These are phyloP conservation scores for Phytophthora pistaciae DNA, from an alignment of 352 stramenopile species.

Conservation along the genomic window DNA sequence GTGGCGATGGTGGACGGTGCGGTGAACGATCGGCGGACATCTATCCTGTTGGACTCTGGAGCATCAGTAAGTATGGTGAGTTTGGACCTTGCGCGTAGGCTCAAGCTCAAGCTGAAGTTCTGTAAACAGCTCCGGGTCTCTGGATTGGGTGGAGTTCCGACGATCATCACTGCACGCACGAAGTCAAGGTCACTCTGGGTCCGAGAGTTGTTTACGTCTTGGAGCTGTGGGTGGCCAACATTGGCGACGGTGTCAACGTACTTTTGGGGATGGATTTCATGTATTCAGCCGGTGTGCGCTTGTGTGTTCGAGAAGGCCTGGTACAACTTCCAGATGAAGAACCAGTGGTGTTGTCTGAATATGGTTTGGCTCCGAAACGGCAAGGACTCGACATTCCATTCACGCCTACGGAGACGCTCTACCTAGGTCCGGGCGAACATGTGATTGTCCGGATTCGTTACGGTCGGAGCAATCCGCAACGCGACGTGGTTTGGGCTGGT, in stretches of 20 bases:
- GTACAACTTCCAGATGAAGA: background rate
- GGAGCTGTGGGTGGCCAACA: background rate
- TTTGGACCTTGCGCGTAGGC: constrained; percentile 15
- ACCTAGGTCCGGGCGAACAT: background rate
- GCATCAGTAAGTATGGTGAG: constrained; percentile 6
- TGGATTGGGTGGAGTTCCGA: constrained; percentile 4
- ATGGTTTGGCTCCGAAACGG: background rate
- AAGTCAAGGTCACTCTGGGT: constrained; percentile 10
- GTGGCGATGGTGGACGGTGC: background rate
- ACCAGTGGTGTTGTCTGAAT: background rate
- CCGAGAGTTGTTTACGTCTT: background rate
- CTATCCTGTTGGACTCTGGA: constrained; percentile 5
- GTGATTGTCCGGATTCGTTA: background rate
- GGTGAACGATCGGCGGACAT: background rate
- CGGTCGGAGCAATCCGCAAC: background rate
- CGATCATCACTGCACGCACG: constrained; percentile 1
- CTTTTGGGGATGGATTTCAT: background rate
- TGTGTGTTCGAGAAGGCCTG: background rate
- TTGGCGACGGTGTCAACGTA: background rate
- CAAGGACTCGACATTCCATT: background rate
- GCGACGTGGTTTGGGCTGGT: background rate
- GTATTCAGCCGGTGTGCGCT: background rate
- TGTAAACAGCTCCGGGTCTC: constrained; percentile 7
- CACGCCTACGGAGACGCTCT: background rate
- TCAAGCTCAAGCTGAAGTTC: constrained; percentile 3